phyloP scores from a whole-genome alignment of 2,329 filamentous ascomycete genomes.

The Pseudofabraea citricarpa region DNA sequence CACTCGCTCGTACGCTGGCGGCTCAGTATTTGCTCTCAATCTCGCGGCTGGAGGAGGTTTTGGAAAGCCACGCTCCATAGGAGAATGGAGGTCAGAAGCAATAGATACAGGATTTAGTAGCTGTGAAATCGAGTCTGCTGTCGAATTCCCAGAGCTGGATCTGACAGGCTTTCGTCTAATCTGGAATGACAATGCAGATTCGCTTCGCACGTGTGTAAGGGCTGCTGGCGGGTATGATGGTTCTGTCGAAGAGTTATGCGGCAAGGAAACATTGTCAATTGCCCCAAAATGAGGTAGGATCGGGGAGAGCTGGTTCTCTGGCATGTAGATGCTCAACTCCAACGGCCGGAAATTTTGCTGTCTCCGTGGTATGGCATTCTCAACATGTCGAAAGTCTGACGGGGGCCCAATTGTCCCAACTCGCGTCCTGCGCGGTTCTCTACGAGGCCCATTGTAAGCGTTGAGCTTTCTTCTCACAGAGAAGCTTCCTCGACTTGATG shows the following conservation, averaged over 20 bases:
- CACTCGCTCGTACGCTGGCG: conserved; percentile 25
- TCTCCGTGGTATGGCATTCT: conserved; percentile 33
- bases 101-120: conserved; percentile 18
- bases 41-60: conserved; percentile 19
- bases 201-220: conserved; percentile 21
- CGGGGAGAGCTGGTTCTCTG: conserved; percentile 46
- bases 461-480: conserved; percentile 37
- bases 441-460: conserved; percentile 40
- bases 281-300: conserved; percentile 47
- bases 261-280: conserved; percentile 9
- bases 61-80: conserved; percentile 19
- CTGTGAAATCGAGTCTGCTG: conserved; percentile 17
- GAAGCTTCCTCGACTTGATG: conserved; percentile 37
- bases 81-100: conserved; percentile 19
- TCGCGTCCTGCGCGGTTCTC: conserved; percentile 39
- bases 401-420: conserved; percentile 46
- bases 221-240: conserved; percentile 10
- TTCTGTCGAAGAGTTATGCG: neutral
- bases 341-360: conserved; percentile 44
- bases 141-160: conserved; percentile 20
- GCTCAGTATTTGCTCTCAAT: conserved; percentile 22
- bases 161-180: conserved; percentile 26
- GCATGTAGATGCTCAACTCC: conserved; percentile 49
- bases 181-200: conserved; percentile 21
- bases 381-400: conserved; percentile 55